Evolutionary conservation across 768 basidiomycete genomes (phyloP).

Genomic region (Hortiboletus flavorubellus): DNA sequence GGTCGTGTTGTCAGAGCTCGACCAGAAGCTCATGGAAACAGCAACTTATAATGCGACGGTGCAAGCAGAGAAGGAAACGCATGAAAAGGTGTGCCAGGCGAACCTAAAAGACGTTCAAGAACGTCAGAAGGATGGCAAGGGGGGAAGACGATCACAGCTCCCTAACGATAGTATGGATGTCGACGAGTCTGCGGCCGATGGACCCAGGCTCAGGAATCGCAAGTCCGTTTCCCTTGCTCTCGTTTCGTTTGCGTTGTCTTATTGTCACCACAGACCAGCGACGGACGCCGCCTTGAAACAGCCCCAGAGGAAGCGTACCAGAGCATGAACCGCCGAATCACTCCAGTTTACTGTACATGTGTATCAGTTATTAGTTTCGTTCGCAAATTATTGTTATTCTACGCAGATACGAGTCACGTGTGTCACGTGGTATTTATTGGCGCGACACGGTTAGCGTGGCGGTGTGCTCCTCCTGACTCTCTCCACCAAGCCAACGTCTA

Average conservation of each 20-base stretch:
- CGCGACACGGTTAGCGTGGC: conserved; percentile 24
- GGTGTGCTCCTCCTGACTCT: conserved; percentile 15
- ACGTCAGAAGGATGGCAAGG: conserved; percentile 56
- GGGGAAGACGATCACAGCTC: conserved; percentile 29
- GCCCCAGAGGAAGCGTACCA: conserved; percentile 55
- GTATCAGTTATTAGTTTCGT: conserved; percentile 10
- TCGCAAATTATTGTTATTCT: neutral
- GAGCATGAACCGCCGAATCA: conserved; percentile 34
- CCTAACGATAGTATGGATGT: conserved; percentile 56
- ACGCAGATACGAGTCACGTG: conserved; percentile 1
- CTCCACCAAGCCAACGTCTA: conserved; percentile 15
- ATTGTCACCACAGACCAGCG: conserved; percentile 24
- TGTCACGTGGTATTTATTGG: conserved; percentile 34
- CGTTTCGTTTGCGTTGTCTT: neutral
- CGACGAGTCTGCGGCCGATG: conserved; percentile 51
- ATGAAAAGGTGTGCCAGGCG: conserved; percentile 52
- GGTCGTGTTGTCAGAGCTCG: conserved; percentile 67
- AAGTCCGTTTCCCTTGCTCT: conserved; percentile 43
- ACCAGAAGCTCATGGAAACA: conserved; percentile 62
- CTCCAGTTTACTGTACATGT: neutral
- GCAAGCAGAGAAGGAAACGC: conserved; percentile 45
- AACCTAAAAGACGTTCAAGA: conserved; percentile 61
- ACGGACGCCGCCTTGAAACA: conserved; percentile 44
- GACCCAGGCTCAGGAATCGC: conserved; percentile 51
- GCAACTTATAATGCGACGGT: conserved; percentile 39